These are phyloP conservation scores for Apophysomyces sp. DNA, from an alignment of 371 early-diverging fungal species.

Conservation along the genomic window DNA sequence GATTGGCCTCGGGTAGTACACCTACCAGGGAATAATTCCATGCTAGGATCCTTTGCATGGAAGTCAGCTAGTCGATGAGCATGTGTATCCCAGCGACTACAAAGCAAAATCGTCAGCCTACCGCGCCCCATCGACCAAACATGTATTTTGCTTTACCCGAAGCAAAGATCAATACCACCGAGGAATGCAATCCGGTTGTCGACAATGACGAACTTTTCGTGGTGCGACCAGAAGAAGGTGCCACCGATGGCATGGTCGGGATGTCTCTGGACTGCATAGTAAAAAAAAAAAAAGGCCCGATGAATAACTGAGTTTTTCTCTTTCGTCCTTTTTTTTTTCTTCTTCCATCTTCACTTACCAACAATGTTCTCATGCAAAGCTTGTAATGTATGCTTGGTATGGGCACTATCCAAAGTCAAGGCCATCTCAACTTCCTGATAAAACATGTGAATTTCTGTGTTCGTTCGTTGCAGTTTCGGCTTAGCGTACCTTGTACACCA, in stretches of 20 bases:
- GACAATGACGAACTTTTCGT: conserved; percentile 70
- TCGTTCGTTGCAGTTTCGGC: not conserved
- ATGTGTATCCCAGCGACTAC: conserved; percentile 84
- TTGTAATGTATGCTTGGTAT: conserved; percentile 78
- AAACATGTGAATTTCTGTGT: not conserved
- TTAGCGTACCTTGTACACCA: conserved; percentile 76
- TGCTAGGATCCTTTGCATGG: conserved; percentile 22
- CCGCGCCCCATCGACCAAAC: too few relatives aligned
- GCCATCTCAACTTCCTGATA: conserved; percentile 75
- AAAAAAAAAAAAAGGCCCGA: not conserved
- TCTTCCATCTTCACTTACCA: conserved; percentile 30
- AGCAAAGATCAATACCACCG: conserved; percentile 94
- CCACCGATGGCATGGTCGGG: conserved; percentile 79
- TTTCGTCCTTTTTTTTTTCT: conserved; percentile 7
- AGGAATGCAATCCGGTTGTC: conserved; percentile 88
- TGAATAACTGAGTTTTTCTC: conserved; percentile 22
- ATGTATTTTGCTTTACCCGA: conserved; percentile 70
- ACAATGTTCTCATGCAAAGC: conserved; percentile 77
- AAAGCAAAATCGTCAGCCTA: not conserved
- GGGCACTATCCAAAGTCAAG: conserved; percentile 76
- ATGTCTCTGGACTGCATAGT: conserved; percentile 69
- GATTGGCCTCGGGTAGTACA: conserved; percentile 17
- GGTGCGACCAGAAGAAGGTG: conserved; percentile 84
- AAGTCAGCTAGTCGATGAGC: conserved; percentile 81
- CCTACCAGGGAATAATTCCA: conserved; percentile 44